These are phyloP conservation scores for Trypanosoma mega DNA, from an alignment of 208 protist genomes.

Conservation along the genomic window DNA sequence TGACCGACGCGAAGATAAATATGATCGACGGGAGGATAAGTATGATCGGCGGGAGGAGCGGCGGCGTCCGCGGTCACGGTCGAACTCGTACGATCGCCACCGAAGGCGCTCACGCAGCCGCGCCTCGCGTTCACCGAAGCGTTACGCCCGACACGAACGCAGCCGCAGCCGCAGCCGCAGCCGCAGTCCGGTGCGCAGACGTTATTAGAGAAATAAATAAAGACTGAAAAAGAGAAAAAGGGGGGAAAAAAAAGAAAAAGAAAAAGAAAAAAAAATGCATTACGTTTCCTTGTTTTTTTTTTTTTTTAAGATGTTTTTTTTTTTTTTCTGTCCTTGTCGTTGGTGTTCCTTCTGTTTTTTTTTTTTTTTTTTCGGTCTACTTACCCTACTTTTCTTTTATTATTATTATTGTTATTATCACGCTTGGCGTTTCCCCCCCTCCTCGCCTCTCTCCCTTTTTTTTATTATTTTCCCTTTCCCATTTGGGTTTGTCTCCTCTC, in stretches of 20 bases:
- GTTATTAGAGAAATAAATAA: conserved; percentile 14
- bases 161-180: conserved; percentile 14
- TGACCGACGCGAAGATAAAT: conserved; percentile 20
- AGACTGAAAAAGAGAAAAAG: not conserved
- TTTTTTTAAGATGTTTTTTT: conserved; percentile 7
- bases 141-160: conserved; percentile 20
- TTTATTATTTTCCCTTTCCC: too few species aligned
- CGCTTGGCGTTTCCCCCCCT: too few species aligned
- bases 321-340: conserved; percentile 5
- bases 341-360: not conserved
- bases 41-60: not conserved
- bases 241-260: conserved; percentile 9
- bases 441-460: too few species aligned
- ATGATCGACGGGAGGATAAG: not conserved
- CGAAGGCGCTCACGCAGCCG: conserved; percentile 44
- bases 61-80: conserved; percentile 20
- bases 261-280: not conserved
- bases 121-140: conserved; percentile 22
- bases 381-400: conserved; percentile 2
- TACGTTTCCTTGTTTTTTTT: not conserved
- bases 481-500: too few species aligned
- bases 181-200: conserved; percentile 19
- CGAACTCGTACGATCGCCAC: conserved; percentile 31
- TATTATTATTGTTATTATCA: too few species aligned
- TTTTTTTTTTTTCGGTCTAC: conserved; percentile 2